phyloP scores from a whole-genome alignment of 208 protist species.

The Angomonas deanei region DNA sequence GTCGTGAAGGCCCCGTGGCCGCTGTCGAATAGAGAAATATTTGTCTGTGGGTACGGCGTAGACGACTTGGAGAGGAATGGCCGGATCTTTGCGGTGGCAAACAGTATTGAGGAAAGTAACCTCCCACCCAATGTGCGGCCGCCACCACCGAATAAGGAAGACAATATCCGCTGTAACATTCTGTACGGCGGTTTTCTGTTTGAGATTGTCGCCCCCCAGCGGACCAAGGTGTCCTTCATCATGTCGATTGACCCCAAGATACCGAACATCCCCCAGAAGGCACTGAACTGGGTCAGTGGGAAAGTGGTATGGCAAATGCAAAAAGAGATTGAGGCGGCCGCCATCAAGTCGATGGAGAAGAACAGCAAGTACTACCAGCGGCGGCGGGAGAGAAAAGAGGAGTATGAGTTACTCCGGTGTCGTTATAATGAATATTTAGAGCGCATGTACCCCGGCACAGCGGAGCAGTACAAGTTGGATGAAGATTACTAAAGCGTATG shows the following conservation, averaged over 20 bases:
- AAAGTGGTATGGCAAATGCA: slow-evolving; percentile 50
- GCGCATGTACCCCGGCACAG: slow-evolving; percentile 16
- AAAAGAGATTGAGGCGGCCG: slow-evolving; percentile 17
- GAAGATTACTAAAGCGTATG: slow-evolving; percentile 21
- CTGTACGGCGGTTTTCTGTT: slow-evolving; percentile 47
- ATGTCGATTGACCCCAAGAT: slow-evolving; percentile 51
- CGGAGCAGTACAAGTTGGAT: slow-evolving; percentile 14
- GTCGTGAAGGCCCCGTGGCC: slow-evolving; percentile 42
- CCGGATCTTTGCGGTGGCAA: slow-evolving; percentile 43
- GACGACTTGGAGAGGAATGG: slow-evolving; percentile 41
- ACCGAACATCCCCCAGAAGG: slow-evolving; percentile 38
- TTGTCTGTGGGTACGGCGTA: slow-evolving; percentile 45
- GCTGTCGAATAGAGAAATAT: slow-evolving; percentile 41
- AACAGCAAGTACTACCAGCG: slow-evolving; percentile 42
- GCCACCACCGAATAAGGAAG: slow-evolving; percentile 15
- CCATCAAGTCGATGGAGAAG: slow-evolving; percentile 17
- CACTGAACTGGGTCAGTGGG: slow-evolving; percentile 45
- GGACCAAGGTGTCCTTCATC: slow-evolving; percentile 40
- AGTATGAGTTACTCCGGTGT: slow-evolving; percentile 40
- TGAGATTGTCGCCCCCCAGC: slow-evolving; percentile 24
- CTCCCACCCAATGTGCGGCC: slow-evolving; percentile 16
- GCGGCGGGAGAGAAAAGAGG: slow-evolving; percentile 30
- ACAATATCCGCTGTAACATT: slow-evolving; percentile 32
- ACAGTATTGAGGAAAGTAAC: slow-evolving; percentile 20
- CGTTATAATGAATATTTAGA: slow-evolving; percentile 37